Conservation (phyloP, 495 filamentous ascomycete genomes). For the Aspergillus carlsbadensis region DNA sequence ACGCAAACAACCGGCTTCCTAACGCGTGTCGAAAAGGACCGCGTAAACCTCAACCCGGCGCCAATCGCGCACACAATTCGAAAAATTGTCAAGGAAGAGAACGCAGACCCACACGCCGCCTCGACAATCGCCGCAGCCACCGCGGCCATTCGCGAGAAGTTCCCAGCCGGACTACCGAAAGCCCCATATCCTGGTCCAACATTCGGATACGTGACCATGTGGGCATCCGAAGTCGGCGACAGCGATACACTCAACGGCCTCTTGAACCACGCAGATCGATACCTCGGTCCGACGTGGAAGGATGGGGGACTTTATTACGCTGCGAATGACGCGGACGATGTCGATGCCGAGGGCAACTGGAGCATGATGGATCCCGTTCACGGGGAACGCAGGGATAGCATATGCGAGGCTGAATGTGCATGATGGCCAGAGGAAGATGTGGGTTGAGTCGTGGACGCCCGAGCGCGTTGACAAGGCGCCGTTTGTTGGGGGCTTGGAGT, state of each 20-base stretch:
- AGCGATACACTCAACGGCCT: constrained; percentile 21
- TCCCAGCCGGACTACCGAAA: background rate
- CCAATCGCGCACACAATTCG: constrained; percentile 11
- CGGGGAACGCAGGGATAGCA: constrained; percentile 30
- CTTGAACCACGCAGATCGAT: constrained; percentile 25
- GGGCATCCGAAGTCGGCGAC: constrained; percentile 31
- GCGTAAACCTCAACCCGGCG: constrained; percentile 15
- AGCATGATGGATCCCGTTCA: constrained; percentile 30
- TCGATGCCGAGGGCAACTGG: constrained; percentile 26
- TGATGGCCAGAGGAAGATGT: constrained; percentile 37
- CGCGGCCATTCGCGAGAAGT: constrained; percentile 5
- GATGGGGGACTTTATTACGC: constrained; percentile 34
- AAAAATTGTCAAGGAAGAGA: background rate
- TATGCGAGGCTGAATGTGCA: constrained; percentile 35
- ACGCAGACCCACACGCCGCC: background rate
- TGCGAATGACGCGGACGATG: constrained; percentile 15
- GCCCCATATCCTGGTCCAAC: constrained; percentile 14
- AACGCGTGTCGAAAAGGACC: constrained; percentile 8
- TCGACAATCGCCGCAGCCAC: constrained; percentile 7
- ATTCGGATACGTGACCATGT: constrained; percentile 29
- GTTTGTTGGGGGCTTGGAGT: constrained; percentile 27
- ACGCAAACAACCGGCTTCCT: constrained; percentile 1
- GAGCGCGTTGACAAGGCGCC: constrained; percentile 19
- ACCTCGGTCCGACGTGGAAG: constrained; percentile 28
- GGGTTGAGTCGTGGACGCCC: constrained; percentile 31